Base-by-base conservation (phyloP, 2,329 filamentous ascomycete species). In the Helminthosporium solani region DNA sequence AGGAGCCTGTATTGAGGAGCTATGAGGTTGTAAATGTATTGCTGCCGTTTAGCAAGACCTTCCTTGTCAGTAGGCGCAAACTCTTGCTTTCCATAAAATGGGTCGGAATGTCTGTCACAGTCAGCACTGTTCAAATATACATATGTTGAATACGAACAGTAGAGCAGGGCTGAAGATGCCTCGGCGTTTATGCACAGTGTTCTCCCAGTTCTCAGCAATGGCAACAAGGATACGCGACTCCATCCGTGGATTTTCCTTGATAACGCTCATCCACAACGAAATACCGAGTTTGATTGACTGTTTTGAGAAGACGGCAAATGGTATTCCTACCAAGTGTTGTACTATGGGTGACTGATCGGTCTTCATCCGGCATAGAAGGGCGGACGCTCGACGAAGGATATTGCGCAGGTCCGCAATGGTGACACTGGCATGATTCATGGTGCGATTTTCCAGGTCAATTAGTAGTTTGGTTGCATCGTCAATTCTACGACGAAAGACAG, bases 281-380 rank as follows among this genome's bases (percentile, higher is more conserved):
- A 96, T 87, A 5, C 94, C 95, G 40, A 97, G 82, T 66, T 96
- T 95, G 67, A 99, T 94, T 2, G 91, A 94, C 62, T 95, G 88
- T 67, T 95, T 96, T 4, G 87, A 95, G 67, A 99, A 97, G 37
- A 96, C 82, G 33, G 83, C 82, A 70, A 99, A 99, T 0, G 94
- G 95, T 50, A 99, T 94, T 56, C 83, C 86, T 52, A 99, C 92
- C 14, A 99, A 79, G 62, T 95, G 87, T 62, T 92, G 88, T 11
- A 90, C 84, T 45, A 96, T 85, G 1, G 87, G 82, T 46, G 86
- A 86, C 63, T 91, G 86, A 51, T 90, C 86, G 35, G 81, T 82
- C 50, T 84, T 81, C 54, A 83, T 86, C 44, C 87, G 84, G 68
- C 91, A 97, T 5, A 99, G 79, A 14, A 97, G 75, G 21, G 90